A percentile compares a stretch with the other conserved stretches of the same genome.
These are phyloP conservation scores for Alternaria sp. DNA, from an alignment of 2,329 filamentous ascomycete species.

Conservation along the genomic window DNA sequence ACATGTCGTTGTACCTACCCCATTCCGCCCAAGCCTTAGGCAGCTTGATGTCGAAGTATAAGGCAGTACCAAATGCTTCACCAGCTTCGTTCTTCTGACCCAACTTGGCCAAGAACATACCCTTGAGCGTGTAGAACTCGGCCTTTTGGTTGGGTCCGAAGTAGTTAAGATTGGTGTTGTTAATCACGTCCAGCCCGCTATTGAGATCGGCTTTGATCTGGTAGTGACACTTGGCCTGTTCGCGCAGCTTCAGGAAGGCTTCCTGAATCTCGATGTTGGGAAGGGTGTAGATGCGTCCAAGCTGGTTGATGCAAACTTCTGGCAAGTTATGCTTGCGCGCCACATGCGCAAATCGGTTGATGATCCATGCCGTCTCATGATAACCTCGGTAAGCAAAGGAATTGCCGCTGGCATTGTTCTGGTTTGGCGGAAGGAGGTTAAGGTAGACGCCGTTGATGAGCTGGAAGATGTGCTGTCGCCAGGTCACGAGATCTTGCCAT, in stretches of 20 bases:
- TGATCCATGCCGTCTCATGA: constrained; percentile 99
- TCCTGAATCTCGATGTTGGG: constrained; percentile 99
- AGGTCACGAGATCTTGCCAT: constrained; percentile 99
- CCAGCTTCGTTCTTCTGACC: constrained; percentile 91
- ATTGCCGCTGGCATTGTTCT: constrained; percentile 79
- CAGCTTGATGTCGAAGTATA: constrained; percentile 94
- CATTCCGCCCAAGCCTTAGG: constrained; percentile 99
- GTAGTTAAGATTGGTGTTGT: constrained; percentile 99
- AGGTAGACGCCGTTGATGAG: constrained; percentile 96
- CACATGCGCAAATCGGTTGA: constrained; percentile 97
- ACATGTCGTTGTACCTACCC: constrained; percentile 96
- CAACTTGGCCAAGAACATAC: constrained; percentile 97
- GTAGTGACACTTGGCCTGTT: constrained; percentile 98
- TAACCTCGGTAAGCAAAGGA: constrained; percentile 97
- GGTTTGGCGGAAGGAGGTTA: constrained; percentile 78
- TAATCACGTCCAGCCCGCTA: constrained; percentile 95
- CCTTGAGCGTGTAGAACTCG: constrained; percentile 98
- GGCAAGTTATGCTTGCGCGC: constrained; percentile 95
- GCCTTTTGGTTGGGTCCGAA: constrained; percentile 96
- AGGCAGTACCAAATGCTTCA: constrained; percentile 89
- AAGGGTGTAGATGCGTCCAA: constrained; percentile 97
- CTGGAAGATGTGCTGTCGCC: constrained; percentile 98
- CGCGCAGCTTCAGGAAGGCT: constrained; percentile 96
- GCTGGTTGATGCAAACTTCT: constrained; percentile 95
- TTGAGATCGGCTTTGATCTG: constrained; percentile 93